Evolutionary conservation across 2,329 filamentous ascomycete species (phyloP).

Genomic region (Hypocrella siamensis): DNA sequence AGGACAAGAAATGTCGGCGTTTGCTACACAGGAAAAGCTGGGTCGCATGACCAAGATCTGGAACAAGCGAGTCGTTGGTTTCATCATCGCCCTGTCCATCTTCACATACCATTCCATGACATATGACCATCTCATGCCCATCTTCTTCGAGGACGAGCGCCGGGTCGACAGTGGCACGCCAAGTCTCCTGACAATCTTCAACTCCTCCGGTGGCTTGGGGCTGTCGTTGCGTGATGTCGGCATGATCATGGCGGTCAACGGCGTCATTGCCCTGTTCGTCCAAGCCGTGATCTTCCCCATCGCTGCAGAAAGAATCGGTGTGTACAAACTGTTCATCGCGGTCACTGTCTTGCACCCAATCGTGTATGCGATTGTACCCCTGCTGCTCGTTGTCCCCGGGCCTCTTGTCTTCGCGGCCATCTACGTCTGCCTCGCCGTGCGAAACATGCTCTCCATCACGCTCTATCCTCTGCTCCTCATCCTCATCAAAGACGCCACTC

Average conservation of each 20-base stretch:
- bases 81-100: constrained; percentile 70
- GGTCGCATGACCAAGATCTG: constrained; percentile 25
- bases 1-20: constrained; percentile 18
- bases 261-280: constrained; percentile 41
- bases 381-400: constrained; percentile 38
- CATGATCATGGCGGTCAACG: constrained; percentile 43
- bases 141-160: constrained; percentile 74
- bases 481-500: constrained; percentile 51
- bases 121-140: constrained; percentile 81
- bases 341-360: constrained; percentile 46
- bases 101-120: constrained; percentile 95
- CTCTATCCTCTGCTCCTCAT: constrained; percentile 53
- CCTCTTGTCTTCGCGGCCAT: constrained; percentile 37
- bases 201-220: constrained; percentile 46
- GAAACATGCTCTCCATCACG: constrained; percentile 46
- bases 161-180: constrained; percentile 20
- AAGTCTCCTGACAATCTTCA: constrained; percentile 27
- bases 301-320: constrained; percentile 40
- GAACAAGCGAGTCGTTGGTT: constrained; percentile 50
- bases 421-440: constrained; percentile 39
- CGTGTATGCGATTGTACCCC: constrained; percentile 43
- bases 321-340: constrained; percentile 42
- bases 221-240: constrained; percentile 47
- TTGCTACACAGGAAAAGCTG: constrained; percentile 16
- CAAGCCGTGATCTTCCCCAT: constrained; percentile 46